Conservation (phyloP, 2,329 filamentous ascomycete genomes). For the Hymenotorrendiella dingleyae region DNA sequence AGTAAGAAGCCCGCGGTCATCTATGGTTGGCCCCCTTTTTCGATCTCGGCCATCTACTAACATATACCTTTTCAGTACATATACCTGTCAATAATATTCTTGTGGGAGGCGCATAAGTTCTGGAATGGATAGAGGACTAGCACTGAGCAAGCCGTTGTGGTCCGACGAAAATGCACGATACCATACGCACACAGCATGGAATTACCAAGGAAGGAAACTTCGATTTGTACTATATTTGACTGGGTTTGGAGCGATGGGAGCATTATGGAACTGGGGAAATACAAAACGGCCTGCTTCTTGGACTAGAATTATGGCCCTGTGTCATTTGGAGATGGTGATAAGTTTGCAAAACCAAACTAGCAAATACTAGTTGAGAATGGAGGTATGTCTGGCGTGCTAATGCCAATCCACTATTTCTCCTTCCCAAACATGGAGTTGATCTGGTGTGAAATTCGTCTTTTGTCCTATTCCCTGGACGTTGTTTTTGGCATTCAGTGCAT, state of each 20-base stretch:
- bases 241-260: slow-evolving; percentile 9
- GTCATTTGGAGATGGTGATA: too few relatives aligned
- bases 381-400: too few relatives aligned
- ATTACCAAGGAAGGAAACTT: slow-evolving; percentile 6
- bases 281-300: slow-evolving; percentile 7
- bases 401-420: too few relatives aligned
- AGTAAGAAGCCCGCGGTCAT: slow-evolving; percentile 23
- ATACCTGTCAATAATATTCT: slow-evolving; percentile 50
- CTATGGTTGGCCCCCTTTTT: neutral
- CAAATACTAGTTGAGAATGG: too few relatives aligned
- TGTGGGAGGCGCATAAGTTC: slow-evolving; percentile 33
- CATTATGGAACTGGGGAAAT: slow-evolving; percentile 13
- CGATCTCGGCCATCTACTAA: neutral
- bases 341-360: too few relatives aligned
- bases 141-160: too few relatives aligned
- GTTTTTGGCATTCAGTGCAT: too few relatives aligned
- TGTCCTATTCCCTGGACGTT: too few relatives aligned
- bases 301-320: too few relatives aligned
- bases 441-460: too few relatives aligned
- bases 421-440: too few relatives aligned
- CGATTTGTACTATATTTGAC: slow-evolving; percentile 20
- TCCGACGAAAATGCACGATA: neutral
- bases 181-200: neutral
- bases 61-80: slow-evolving; percentile 33
- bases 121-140: neutral